Evolutionary conservation across 2,329 filamentous ascomycete species (phyloP).

Genomic region (Fusarium domesticum): DNA sequence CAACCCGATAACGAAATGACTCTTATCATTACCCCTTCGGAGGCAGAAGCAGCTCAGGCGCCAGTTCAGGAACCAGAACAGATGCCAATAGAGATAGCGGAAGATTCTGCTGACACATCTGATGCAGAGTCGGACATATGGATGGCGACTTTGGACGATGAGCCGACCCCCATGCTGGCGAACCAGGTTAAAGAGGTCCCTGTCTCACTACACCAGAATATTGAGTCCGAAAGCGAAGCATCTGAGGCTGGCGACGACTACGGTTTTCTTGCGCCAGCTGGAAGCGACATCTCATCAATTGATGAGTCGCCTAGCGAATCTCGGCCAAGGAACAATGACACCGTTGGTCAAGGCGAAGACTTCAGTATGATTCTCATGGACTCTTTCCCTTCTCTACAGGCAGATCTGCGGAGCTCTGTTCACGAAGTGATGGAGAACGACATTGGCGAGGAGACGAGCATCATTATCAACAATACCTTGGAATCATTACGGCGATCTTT

Average conservation of each 20-base stretch:
- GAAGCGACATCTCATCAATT: constrained; percentile 35
- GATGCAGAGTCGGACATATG: constrained; percentile 44
- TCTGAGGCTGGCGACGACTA: constrained; percentile 26
- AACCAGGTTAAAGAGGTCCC: constrained; percentile 12
- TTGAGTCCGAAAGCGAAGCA: constrained; percentile 13
- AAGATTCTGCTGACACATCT: constrained; percentile 20
- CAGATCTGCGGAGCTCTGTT: constrained; percentile 36
- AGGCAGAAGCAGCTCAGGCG: constrained; percentile 12
- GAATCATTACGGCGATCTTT: constrained; percentile 45
- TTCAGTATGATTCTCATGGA: constrained; percentile 60
- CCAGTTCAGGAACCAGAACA: constrained; percentile 9
- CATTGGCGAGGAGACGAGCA: constrained; percentile 54
- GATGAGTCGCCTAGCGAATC: constrained; percentile 29
- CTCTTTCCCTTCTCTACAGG: constrained; percentile 51
- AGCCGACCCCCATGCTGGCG: constrained; percentile 35
- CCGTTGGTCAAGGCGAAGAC: constrained; percentile 49
- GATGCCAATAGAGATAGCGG: not conserved
- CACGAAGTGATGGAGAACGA: constrained; percentile 40
- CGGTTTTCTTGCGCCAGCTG: constrained; percentile 28
- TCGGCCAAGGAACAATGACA: constrained; percentile 36
- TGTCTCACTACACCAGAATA: constrained; percentile 10
- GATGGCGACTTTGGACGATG: constrained; percentile 42
- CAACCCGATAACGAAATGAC: constrained; percentile 29
- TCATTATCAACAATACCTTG: constrained; percentile 55
- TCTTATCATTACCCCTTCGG: constrained; percentile 24